Base-by-base conservation (phyloP, 306 rosid genomes). In the Cicer chorassanicum region DNA sequence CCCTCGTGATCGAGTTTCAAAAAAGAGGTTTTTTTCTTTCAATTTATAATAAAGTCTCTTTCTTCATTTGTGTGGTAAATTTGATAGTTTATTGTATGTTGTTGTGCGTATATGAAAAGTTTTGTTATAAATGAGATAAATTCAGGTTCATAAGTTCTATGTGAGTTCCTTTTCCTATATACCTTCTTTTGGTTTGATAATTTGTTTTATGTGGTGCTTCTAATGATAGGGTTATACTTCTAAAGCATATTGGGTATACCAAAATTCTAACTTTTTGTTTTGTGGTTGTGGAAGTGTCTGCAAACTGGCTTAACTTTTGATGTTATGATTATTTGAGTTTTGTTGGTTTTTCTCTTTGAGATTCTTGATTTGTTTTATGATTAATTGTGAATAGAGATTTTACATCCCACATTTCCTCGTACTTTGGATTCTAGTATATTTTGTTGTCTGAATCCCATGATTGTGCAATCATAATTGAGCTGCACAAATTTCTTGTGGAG, bases 131-230 rank as follows among this genome's bases (percentile, higher is more conserved):
- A 46, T 45, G 73, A 34, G 54, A 70, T 45, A 2, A 48, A 68
- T 73, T 59, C 34, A 51, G 72, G 70, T 73, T 68, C 42, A 12
- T 68, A 44, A 55, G 12, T 42, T 69, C 42, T 67, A 4, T 62
- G 65, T 77, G 38, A 76, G 84, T 77, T 63, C 65, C 56, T 70
- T 73, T 74, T 59, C 70, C 70, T 64, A 49, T 68, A 1, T 76
- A 1, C 45, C 4, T 21, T 50, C 38, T 57, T 42, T 56, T 68
- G 6, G 16, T 16, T 68, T 75, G 42, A 54, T 38, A 53, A 62
- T 19, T 64, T 55, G 45, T 38, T 12, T 74, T 48, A 4, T 72
- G 53, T 19, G 13, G 40, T 59, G 68, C 57, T 75, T 68, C 15
- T 34, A 42, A 34, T 49, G 72, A 43, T 78, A 50, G 63, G 18